Conservation (phyloP, 805 yeast genomes). For the Wickerhamiella azyma region DNA sequence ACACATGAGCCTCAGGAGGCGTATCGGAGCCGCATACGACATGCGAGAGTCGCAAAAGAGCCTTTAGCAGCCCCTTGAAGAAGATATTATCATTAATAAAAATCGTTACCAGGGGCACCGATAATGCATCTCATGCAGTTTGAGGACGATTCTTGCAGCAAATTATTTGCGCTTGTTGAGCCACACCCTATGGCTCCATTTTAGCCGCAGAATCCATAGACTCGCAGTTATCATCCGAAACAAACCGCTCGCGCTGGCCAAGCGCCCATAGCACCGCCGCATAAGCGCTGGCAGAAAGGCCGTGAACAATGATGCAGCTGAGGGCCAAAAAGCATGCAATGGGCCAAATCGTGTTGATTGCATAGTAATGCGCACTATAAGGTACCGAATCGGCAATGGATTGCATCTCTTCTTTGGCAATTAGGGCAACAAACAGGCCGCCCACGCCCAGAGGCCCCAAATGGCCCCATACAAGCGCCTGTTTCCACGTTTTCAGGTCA, state of each 20-base stretch:
- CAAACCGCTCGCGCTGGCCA: neutral
- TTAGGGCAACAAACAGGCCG: constrained; percentile 43
- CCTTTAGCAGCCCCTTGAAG: too few relatives aligned
- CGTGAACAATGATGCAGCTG: constrained; percentile 7
- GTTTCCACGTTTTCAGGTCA: constrained; percentile 49
- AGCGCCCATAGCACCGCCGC: neutral
- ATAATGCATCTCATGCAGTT: too few relatives aligned
- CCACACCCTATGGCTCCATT: too few relatives aligned
- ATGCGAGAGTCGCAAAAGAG: too few relatives aligned
- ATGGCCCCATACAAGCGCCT: constrained; percentile 59
- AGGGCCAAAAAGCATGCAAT: constrained; percentile 6
- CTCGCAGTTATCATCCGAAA: neutral
- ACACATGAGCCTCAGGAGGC: too few relatives aligned
- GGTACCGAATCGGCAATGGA: too few relatives aligned
- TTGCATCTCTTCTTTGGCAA: neutral
- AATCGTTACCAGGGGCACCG: too few relatives aligned
- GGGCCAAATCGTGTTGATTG: constrained; percentile 5
- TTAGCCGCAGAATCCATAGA: too few relatives aligned
- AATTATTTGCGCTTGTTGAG: too few relatives aligned
- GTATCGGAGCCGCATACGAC: too few relatives aligned
- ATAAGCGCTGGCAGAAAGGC: constrained; percentile 3
- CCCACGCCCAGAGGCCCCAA: constrained; percentile 70
- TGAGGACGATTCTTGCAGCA: too few relatives aligned
- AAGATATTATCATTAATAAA: too few relatives aligned
- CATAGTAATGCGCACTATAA: neutral